Conservation (phyloP, 2,329 filamentous ascomycete species). For the Phaeosphaeriaceae sp. region DNA sequence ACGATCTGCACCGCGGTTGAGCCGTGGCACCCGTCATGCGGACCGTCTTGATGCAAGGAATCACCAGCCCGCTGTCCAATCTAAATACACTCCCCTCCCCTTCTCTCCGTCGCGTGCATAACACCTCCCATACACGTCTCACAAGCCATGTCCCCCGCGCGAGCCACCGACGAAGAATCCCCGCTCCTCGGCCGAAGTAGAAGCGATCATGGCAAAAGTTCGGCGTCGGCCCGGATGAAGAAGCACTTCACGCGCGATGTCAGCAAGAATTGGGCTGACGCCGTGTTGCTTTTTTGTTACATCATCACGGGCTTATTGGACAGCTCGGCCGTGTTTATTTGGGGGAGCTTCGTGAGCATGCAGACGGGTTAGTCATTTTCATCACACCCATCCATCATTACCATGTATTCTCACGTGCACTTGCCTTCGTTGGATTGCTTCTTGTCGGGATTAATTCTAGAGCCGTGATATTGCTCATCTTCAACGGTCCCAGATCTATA, state of each 20-base stretch:
- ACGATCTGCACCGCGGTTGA: constrained; percentile 11
- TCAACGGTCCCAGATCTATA: too few species aligned
- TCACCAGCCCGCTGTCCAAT: constrained; percentile 12
- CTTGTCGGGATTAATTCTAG: neutral
- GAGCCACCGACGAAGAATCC: constrained; percentile 37
- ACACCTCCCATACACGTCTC: constrained; percentile 1
- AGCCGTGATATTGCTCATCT: neutral
- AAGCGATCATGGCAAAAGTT: constrained; percentile 25
- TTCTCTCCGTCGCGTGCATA: constrained; percentile 8
- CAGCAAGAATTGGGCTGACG: constrained; percentile 69
- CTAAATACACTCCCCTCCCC: constrained; percentile 12
- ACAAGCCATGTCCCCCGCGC: constrained; percentile 23
- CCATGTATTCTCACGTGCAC: neutral
- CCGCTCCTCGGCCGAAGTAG: constrained; percentile 38
- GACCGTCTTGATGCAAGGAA: constrained; percentile 4
- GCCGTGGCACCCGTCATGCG: neutral
- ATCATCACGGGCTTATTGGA: constrained; percentile 80
- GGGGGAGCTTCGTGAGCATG: constrained; percentile 85
- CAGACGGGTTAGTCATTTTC: constrained; percentile 69
- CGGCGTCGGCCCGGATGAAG: constrained; percentile 27
- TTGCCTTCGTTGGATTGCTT: neutral
- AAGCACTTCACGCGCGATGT: constrained; percentile 59
- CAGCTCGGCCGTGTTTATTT: constrained; percentile 77
- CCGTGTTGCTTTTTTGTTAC: constrained; percentile 76
- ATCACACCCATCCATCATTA: neutral